Evolutionary conservation across 208 protist species (phyloP).

Genomic region (Vickermania ingenoplastis): DNA sequence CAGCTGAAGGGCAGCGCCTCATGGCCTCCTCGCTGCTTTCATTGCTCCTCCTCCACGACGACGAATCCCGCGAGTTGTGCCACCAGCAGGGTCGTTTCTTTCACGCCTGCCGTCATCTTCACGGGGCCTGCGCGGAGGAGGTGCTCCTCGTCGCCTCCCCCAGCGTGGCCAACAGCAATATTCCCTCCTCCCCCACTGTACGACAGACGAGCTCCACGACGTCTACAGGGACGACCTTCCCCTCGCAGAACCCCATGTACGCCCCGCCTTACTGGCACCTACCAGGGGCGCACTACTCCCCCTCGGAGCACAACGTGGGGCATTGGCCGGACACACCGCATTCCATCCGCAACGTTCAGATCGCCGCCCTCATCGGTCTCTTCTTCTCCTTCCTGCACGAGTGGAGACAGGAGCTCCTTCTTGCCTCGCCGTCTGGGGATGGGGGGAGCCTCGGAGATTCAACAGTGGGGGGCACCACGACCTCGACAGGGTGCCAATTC

Average conservation of each 20-base stretch:
- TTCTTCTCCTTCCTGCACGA: neutral
- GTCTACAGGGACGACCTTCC: neutral
- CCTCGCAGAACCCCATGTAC: neutral
- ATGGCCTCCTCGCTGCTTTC: slow-evolving; percentile 52
- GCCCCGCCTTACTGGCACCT: neutral
- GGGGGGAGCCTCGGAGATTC: neutral
- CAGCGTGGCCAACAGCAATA: neutral
- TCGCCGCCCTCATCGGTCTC: neutral
- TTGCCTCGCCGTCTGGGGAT: neutral
- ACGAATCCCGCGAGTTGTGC: slow-evolving; percentile 33
- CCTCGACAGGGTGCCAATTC: no score
- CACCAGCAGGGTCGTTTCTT: slow-evolving; percentile 26
- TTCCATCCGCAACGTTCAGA: neutral
- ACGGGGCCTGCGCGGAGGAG: slow-evolving; percentile 17
- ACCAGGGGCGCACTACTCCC: neutral
- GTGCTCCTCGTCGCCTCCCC: slow-evolving; percentile 6
- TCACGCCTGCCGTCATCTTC: slow-evolving; percentile 58
- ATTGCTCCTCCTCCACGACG: slow-evolving; percentile 45
- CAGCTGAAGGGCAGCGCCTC: slow-evolving; percentile 47
- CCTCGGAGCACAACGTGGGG: neutral
- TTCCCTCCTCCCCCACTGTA: no score
- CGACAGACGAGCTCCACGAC: neutral
- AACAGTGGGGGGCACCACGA: neutral
- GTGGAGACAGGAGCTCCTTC: neutral
- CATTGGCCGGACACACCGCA: neutral